These are phyloP conservation scores for Stentor roeselii DNA, from an alignment of 73 alveolate species.

Conservation along the genomic window DNA sequence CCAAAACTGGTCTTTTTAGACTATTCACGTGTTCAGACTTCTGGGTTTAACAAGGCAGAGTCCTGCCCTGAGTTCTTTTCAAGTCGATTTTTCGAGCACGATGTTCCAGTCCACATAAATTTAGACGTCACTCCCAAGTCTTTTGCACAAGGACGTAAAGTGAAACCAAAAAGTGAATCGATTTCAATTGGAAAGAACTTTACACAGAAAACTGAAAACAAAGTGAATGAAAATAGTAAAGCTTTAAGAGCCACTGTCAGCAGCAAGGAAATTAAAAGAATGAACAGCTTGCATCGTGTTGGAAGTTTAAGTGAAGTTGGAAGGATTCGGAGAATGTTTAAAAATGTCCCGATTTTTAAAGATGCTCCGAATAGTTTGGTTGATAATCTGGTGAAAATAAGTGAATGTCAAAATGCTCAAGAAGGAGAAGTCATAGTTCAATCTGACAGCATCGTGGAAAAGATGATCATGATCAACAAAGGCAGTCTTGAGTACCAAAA, in stretches of 20 bases:
- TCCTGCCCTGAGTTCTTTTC: conserved; percentile 21
- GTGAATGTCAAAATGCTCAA: background rate
- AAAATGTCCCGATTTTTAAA: background rate
- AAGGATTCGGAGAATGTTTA: background rate
- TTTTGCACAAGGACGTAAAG: background rate
- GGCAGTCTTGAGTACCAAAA: background rate
- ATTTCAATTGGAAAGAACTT: background rate
- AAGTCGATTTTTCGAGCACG: background rate
- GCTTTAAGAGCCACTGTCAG: no score
- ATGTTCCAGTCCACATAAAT: background rate
- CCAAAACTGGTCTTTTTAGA: conserved; percentile 15
- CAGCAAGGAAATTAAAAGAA: background rate
- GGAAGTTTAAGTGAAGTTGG: background rate
- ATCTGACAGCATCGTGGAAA: background rate
- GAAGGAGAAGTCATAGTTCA: background rate
- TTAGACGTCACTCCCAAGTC: background rate
- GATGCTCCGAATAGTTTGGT: background rate
- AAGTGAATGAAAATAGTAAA: background rate
- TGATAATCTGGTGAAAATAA: background rate
- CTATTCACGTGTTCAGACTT: background rate
- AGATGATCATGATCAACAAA: background rate
- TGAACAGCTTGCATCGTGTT: background rate
- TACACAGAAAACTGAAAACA: background rate
- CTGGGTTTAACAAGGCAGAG: background rate
- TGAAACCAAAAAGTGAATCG: background rate